Conservation (phyloP, 176 grass and related monocot genomes). For the Rhynchospora breviuscula region DNA sequence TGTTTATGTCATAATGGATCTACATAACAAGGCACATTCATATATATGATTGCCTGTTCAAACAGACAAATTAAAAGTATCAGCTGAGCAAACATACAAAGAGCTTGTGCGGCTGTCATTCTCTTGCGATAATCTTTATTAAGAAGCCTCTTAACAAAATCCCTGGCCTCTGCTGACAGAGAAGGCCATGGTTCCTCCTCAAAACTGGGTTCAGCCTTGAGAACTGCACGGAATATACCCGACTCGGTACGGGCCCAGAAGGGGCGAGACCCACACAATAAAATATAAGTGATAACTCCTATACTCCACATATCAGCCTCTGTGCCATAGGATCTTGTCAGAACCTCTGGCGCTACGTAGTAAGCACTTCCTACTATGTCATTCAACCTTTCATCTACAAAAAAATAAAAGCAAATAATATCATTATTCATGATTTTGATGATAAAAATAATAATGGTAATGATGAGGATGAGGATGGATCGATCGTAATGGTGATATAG, state of each 20-base stretch:
- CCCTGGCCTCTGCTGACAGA: conserved; percentile 58
- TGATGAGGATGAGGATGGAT: not conserved
- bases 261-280: conserved; percentile 84
- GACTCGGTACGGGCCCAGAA: conserved; percentile 88
- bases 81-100: conserved; percentile 41
- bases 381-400: conserved; percentile 82
- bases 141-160: conserved; percentile 70
- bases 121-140: conserved; percentile 96
- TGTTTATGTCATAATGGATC: not conserved
- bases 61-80: not conserved
- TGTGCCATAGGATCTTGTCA: conserved; percentile 73
- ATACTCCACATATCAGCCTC: conserved; percentile 99
- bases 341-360: conserved; percentile 93
- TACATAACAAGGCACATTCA: not conserved
- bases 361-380: conserved; percentile 98
- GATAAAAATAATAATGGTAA: conserved; percentile 1
- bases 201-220: conserved; percentile 81
- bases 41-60: not conserved
- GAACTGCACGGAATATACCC: conserved; percentile 77
- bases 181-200: conserved; percentile 83
- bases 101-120: conserved; percentile 85
- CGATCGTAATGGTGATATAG: not conserved
- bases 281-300: conserved; percentile 89
- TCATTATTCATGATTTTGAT: not conserved
- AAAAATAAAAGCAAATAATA: conserved; percentile 6